Percentiles rank a stretch among this genome's conserved stretches.
Evolutionary conservation across 139 green algal species (phyloP).

Genomic region (Chlamydomonas schloesseri): DNA sequence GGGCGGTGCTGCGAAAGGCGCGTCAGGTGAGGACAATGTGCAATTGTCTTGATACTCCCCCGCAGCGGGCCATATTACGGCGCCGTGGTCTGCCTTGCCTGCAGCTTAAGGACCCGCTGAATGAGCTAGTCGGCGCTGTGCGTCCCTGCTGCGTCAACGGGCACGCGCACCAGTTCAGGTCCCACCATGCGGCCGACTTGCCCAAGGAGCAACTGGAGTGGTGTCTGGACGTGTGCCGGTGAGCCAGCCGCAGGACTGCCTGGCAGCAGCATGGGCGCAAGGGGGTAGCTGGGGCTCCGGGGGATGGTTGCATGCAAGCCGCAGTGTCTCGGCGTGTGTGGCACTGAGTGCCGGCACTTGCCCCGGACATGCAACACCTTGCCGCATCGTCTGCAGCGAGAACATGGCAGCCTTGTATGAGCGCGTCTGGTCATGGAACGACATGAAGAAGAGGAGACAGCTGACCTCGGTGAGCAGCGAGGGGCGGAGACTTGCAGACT

Average conservation of each 20-base stretch:
- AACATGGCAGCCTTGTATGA: conserved; percentile 41
- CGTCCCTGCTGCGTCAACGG: not conserved
- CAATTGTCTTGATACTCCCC: too few species aligned
- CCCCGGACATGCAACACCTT: too few species aligned
- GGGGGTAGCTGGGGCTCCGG: too few species aligned
- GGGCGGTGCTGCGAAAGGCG: not conserved
- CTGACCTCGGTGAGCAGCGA: conserved; percentile 11
- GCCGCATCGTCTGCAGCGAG: not conserved
- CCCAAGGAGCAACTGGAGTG: conserved; percentile 36
- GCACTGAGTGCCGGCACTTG: too few species aligned
- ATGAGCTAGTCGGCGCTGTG: not conserved
- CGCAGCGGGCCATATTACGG: too few species aligned
- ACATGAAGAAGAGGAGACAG: conserved; percentile 35
- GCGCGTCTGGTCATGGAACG: conserved; percentile 24
- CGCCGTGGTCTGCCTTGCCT: not conserved
- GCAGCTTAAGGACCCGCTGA: conserved; percentile 23
- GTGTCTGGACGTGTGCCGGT: conserved; percentile 33
- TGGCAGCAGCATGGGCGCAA: too few species aligned
- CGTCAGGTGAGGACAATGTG: not conserved
- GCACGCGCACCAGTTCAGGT: not conserved
- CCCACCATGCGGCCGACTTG: conserved; percentile 1
- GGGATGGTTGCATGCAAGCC: too few species aligned
- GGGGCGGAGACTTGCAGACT: too few species aligned
- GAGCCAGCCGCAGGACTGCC: too few species aligned
- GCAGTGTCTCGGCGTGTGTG: too few species aligned